Base-by-base conservation (phyloP, 768 basidiomycete species). In the Collybia mongolica region DNA sequence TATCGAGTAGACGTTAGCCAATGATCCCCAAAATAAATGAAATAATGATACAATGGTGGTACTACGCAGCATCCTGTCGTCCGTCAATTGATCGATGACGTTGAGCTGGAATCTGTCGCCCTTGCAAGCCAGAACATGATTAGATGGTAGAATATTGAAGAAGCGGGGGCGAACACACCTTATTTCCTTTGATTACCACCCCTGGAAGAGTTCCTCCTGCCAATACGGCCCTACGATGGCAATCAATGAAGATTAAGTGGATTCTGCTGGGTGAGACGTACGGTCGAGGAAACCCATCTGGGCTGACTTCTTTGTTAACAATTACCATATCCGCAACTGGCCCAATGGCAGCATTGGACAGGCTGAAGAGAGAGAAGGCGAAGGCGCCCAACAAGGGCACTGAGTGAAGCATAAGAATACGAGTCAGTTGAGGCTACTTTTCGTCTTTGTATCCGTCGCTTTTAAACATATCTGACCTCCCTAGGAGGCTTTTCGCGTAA, bases 281-380 rank as follows among this genome's bases (percentile, higher is more conserved):
- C 71, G 68, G 64, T 46, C 78, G 63, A 57, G 48, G 40, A 50
- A 72, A 79, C 24, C 81, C 79, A 62, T 82, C 81, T 0, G 80
- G 80, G 5, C 72, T 59, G 44, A 81, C 72, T 12, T 64, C 55
- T 48, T 63, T 64, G 61, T 79, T 79, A 6, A 62, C 60, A 40
- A 80, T 64, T 43, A 66, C 61, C 14, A 80, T 59, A 19, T 71
- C 64, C 9, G 60, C 55, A 38, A 54, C 48, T 15, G 70, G 66
- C 1, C 68, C 67, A 24, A 66, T 59, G 5, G 52, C 42, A 32
- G 61, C 62, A 41, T 58, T 29, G 4, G 46, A 23, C 9, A 32
- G 26, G 40, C 15, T n/a, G 1, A 48, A 37, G 38, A 49, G 45
- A 12, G 46, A 48, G 35, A 46, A 29, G 17, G 26, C 22, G 32